Percentiles rank a stretch among this genome's conserved stretches.
These are phyloP conservation scores for Stachybotrys echinatus DNA, from an alignment of 2,329 filamentous ascomycete species.

Conservation along the genomic window DNA sequence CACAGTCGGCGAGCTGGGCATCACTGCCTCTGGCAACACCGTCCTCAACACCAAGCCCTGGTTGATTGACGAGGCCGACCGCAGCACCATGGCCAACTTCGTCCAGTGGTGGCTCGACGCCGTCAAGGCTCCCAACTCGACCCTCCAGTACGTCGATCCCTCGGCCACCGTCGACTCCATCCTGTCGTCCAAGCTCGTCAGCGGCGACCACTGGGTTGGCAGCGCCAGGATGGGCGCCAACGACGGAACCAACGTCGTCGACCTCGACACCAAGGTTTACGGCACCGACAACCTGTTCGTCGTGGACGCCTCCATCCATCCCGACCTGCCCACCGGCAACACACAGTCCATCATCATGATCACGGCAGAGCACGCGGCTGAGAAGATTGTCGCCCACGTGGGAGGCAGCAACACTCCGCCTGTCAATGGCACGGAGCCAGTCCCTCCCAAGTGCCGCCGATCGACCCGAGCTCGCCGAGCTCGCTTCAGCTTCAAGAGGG, in stretches of 20 bases:
- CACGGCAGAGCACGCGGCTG: constrained; percentile 16
- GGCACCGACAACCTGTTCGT: constrained; percentile 58
- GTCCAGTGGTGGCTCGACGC: constrained; percentile 18
- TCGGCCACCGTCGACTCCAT: constrained; percentile 12
- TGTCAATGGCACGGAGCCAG: neutral
- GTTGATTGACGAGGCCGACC: constrained; percentile 17
- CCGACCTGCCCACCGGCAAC: constrained; percentile 30
- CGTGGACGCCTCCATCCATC: constrained; percentile 58
- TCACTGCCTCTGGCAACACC: constrained; percentile 15
- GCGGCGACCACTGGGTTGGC: constrained; percentile 20
- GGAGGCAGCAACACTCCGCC: constrained; percentile 10
- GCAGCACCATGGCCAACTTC: constrained; percentile 16
- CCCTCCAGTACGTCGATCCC: constrained; percentile 13
- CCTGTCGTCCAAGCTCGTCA: constrained; percentile 16
- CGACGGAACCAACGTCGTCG: constrained; percentile 48
- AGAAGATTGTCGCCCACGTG: constrained; percentile 15
- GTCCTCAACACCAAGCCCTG: constrained; percentile 20
- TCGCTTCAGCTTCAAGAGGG: too few species aligned
- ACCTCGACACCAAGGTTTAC: constrained; percentile 51
- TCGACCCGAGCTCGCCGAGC: too few species aligned
- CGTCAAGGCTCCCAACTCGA: constrained; percentile 13
- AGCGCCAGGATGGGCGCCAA: constrained; percentile 39
- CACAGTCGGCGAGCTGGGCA: constrained; percentile 17
- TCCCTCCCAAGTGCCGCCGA: too few species aligned
- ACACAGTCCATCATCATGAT: constrained; percentile 21